Base-by-base conservation (phyloP, 225 moss, liverwort and hornwort genomes). In the Asterella californica region DNA sequence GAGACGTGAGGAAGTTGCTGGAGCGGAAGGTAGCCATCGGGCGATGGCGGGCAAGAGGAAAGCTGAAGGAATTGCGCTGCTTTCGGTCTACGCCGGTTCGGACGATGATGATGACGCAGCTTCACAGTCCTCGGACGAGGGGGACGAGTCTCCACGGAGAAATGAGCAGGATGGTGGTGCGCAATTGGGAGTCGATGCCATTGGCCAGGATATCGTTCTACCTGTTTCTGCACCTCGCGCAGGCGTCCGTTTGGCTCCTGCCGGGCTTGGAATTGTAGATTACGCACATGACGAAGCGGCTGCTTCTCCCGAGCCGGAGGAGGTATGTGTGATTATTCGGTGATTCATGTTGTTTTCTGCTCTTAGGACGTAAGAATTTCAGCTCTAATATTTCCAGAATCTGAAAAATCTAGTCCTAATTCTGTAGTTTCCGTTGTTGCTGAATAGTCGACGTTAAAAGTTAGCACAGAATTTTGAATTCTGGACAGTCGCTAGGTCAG, bases 41-140 rank as follows among this genome's bases (percentile, higher is more conserved):
- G 83, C 64, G 63, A 88, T 86, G 85, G 90, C 87, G 36, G 88
- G 85, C 33, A 87, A 84, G 74, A 81, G 86, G 68, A 94, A 92
- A 85, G 93, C 90, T 49, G 94, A 94, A 85, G 96, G 96, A 86
- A 97, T 97, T 79, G 96, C 94, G 2, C 83, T 97, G 87, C 92
- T 94, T 52, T 90, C 90, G 59, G 91, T 83, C 53, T 94, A 94
- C 77, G 91, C 90, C 24, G 96, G 91, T 48, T 90, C 89, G 3
- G 94, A 97, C 53, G 83, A 86, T 37, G 94, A 94, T 11, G 84
- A 81, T 30, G 85, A 82, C 8, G 85, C 84, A 11, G 79, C 79
- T 65, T 73, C 82, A 24, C 78, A 81, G 7, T 80, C 83, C 22
- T 64, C 82, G 15, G 83, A 68, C 0, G 78, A 81, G n/a, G 81